Evolutionary conservation across 805 yeast genomes (phyloP).

Genomic region (Wickerhamiella bombiphila): DNA sequence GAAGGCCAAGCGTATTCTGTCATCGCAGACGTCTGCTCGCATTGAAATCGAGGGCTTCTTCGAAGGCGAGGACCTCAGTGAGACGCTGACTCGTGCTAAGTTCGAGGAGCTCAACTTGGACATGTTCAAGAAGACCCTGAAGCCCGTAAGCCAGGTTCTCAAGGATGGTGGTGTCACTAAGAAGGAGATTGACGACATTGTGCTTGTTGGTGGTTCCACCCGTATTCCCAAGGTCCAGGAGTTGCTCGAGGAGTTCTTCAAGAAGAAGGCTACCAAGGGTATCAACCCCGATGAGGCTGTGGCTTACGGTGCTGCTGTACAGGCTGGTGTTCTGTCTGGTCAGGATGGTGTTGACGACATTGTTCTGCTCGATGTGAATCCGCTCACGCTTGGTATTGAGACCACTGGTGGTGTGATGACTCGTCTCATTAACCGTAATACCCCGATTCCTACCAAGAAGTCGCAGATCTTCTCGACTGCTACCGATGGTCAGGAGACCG

Average conservation of each 20-base stretch:
- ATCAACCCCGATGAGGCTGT: slow-evolving; percentile 99
- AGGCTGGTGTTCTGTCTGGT: slow-evolving; percentile 94
- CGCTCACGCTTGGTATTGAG: slow-evolving; percentile 89
- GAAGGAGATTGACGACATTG: slow-evolving; percentile 84
- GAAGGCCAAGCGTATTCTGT: slow-evolving; percentile 93
- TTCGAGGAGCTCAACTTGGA: slow-evolving; percentile 93
- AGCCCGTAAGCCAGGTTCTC: slow-evolving; percentile 91
- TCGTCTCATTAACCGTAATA: slow-evolving; percentile 83
- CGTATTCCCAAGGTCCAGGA: slow-evolving; percentile 98
- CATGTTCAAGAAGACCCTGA: slow-evolving; percentile 83
- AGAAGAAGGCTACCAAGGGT: slow-evolving; percentile 91
- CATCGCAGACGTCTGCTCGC: slow-evolving; percentile 89
- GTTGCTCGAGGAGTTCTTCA: slow-evolving; percentile 75
- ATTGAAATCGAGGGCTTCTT: slow-evolving; percentile 90
- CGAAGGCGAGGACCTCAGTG: slow-evolving; percentile 92
- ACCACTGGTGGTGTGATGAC: slow-evolving; percentile 98
- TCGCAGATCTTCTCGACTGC: slow-evolving; percentile 93
- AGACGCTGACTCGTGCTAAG: slow-evolving; percentile 92
- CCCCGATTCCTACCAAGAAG: slow-evolving; percentile 90
- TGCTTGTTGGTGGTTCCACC: slow-evolving; percentile 97
- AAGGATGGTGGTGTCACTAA: slow-evolving; percentile 84
- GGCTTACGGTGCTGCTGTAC: slow-evolving; percentile 98
- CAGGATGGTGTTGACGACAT: slow-evolving; percentile 86
- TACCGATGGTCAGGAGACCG: slow-evolving; percentile 93
- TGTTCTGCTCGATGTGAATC: slow-evolving; percentile 83